These are phyloP conservation scores for Zhuliangozyma blackwelliae DNA, from an alignment of 1,139 yeast species.

Conservation along the genomic window DNA sequence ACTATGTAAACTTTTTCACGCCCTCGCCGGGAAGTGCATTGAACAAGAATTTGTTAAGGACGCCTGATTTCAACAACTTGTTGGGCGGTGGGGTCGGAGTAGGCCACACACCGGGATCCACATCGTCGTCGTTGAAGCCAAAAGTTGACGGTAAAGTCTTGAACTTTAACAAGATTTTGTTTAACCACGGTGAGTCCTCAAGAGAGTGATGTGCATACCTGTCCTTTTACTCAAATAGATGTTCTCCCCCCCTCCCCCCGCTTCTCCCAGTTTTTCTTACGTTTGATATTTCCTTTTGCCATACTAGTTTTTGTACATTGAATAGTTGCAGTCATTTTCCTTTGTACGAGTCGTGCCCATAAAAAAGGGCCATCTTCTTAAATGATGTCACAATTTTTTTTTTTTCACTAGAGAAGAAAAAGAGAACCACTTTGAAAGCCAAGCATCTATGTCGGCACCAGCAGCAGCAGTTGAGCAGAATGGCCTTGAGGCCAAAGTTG, in stretches of 20 bases:
- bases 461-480: slow-evolving; percentile 3
- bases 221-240: too few relatives aligned
- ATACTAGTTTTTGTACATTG: too few relatives aligned
- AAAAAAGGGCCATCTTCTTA: too few relatives aligned
- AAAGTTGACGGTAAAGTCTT: slow-evolving; percentile 43
- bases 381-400: too few relatives aligned
- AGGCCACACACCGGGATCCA: slow-evolving; percentile 7
- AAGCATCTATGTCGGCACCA: slow-evolving; percentile 2
- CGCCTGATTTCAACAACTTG: slow-evolving; percentile 41
- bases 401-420: neutral
- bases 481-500: slow-evolving; percentile 10
- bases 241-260: too few relatives aligned
- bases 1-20: slow-evolving; percentile 72
- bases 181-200: slow-evolving; percentile 10
- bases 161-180: slow-evolving; percentile 39
- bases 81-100: slow-evolving; percentile 13
- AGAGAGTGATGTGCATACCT: neutral
- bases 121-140: slow-evolving; percentile 6
- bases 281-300: neutral
- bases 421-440: neutral
- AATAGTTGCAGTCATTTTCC: too few relatives aligned
- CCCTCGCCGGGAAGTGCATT: slow-evolving; percentile 60
- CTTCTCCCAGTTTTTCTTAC: neutral
- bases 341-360: too few relatives aligned
- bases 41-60: slow-evolving; percentile 31